These are phyloP conservation scores for Edaphochlamys debaryana DNA, from an alignment of 139 green algal genomes.

Conservation along the genomic window DNA sequence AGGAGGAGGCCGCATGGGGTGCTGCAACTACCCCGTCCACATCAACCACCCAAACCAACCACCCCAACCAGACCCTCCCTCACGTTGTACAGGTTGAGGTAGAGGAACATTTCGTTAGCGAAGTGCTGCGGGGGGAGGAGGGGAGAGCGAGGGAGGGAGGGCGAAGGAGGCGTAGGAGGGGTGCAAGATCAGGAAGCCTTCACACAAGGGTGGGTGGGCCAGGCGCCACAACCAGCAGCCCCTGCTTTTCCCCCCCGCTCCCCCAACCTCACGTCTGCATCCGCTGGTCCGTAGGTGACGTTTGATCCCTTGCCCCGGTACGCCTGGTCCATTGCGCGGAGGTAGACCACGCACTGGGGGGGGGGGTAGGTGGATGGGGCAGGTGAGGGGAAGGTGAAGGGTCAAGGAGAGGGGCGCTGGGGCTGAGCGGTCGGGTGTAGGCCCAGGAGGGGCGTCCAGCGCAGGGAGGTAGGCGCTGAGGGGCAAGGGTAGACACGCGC, in stretches of 20 bases:
- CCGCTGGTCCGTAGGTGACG: not conserved
- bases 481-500: not conserved
- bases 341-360: not conserved
- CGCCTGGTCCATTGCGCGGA: slow-evolving; percentile 3
- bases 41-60: too few species aligned
- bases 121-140: not conserved
- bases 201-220: too few species aligned
- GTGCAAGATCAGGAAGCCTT: too few species aligned
- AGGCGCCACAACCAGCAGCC: not conserved
- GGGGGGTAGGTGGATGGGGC: too few species aligned
- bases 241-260: not conserved
- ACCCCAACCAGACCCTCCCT: too few species aligned
- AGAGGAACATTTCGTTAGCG: not conserved
- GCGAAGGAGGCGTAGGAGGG: too few species aligned
- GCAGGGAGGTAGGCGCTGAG: not conserved
- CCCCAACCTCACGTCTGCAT: not conserved
- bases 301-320: slow-evolving; percentile 3
- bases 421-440: too few species aligned
- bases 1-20: too few species aligned
- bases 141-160: too few species aligned
- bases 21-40: too few species aligned
- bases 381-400: not conserved
- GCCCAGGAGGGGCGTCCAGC: not conserved
- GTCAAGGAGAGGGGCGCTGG: not conserved
- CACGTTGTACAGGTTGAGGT: not conserved